Percentiles rank a stretch among this genome's conserved stretches.
These are phyloP conservation scores for Melocanna baccifera DNA, from an alignment of 176 grass and related monocot genomes.

Conservation along the genomic window DNA sequence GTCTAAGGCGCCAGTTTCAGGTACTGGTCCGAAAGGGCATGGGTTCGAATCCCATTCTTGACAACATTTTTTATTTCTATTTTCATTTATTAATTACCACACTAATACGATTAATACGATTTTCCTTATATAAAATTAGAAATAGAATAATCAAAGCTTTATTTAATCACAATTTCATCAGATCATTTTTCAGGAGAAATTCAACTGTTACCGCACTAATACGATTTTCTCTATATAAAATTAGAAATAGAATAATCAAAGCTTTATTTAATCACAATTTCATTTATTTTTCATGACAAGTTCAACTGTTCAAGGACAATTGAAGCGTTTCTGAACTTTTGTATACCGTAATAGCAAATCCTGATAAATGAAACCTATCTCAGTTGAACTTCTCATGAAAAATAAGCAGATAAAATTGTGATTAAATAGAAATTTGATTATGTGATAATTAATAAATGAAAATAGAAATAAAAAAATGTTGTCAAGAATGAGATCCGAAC, in stretches of 20 bases:
- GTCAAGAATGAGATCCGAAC: too few species aligned
- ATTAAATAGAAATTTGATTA: neutral
- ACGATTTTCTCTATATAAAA: neutral
- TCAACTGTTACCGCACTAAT: too few species aligned
- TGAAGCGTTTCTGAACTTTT: neutral
- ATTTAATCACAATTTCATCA: neutral
- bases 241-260: neutral
- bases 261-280: neutral
- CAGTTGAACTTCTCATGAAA: neutral
- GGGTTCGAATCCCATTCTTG: slow-evolving; percentile 99
- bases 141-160: neutral
- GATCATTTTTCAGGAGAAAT: neutral
- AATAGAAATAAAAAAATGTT: too few species aligned
- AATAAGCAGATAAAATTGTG: neutral
- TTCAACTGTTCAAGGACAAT: neutral
- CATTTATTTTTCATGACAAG: neutral
- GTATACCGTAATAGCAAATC: too few species aligned
- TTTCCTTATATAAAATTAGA: neutral
- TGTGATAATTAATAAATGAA: too few species aligned
- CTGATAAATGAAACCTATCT: neutral
- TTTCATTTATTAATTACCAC: too few species aligned
- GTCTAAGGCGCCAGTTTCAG: slow-evolving; percentile 99
- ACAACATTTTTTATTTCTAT: neutral
- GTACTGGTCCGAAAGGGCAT: slow-evolving; percentile 99
- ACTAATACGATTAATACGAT: neutral